phyloP scores from a whole-genome alignment of 179 eudicot species.

The Actinidia chinensis region DNA sequence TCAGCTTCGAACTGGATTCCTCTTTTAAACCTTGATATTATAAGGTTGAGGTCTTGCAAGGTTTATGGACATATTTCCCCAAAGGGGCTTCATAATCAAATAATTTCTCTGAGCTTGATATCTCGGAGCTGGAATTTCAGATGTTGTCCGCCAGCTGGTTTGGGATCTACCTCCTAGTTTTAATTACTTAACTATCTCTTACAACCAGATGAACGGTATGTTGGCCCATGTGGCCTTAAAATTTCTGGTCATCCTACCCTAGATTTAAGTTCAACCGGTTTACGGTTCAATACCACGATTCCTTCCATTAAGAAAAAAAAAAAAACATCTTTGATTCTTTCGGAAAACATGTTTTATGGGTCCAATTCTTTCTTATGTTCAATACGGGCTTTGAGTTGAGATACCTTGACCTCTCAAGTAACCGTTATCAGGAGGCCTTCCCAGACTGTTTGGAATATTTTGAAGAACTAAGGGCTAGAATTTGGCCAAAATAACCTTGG shows the following conservation, averaged over 20 bases:
- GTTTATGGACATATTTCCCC: neutral
- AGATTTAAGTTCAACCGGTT: neutral
- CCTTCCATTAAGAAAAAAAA: no score
- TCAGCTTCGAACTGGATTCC: slow-evolving; percentile 3
- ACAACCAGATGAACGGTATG: neutral
- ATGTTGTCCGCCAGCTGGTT: neutral
- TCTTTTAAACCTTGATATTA: neutral
- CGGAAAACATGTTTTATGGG: neutral
- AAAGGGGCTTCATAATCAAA: neutral
- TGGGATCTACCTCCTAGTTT: neutral
- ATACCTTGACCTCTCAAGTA: neutral
- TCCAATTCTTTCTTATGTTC: neutral
- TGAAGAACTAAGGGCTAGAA: neutral
- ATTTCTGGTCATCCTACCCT: neutral
- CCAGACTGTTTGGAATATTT: neutral
- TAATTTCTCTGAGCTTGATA: neutral
- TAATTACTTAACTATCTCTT: neutral
- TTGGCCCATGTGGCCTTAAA: neutral
- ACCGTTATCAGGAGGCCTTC: neutral
- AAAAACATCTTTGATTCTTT: neutral
- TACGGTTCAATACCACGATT: neutral
- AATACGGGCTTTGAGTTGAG: neutral
- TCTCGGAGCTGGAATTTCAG: neutral
- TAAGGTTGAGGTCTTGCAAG: neutral
- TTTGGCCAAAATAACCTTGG: neutral